A percentile compares a stretch with the other conserved stretches of the same genome.
Conservation (phyloP, 1,284 basidiomycete species). For the Abortiporus biennis region DNA sequence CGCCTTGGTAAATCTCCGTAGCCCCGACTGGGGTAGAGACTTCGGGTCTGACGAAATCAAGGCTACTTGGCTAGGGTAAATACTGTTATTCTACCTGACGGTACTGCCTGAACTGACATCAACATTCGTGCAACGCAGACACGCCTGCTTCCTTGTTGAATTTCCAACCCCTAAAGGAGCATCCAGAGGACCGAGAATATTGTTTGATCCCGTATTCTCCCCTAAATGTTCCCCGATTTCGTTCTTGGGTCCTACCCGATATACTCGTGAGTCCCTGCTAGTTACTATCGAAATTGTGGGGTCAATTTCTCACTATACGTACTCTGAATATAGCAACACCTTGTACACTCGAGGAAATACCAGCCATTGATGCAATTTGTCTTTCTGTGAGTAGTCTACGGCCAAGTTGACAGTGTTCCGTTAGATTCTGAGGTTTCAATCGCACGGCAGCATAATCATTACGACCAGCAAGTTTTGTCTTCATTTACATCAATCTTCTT, state of each 20-base stretch:
- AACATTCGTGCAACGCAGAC: slow-evolving; percentile 27
- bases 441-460: slow-evolving; percentile 54
- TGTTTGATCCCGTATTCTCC: slow-evolving; percentile 71
- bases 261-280: slow-evolving; percentile 34
- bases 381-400: slow-evolving; percentile 37
- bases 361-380: slow-evolving; percentile 59
- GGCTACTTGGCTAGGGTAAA: slow-evolving; percentile 63
- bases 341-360: slow-evolving; percentile 52
- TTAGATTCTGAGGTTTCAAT: too few relatives aligned
- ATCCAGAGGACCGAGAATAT: slow-evolving; percentile 50
- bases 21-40: slow-evolving; percentile 20
- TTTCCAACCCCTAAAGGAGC: slow-evolving; percentile 39
- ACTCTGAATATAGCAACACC: slow-evolving; percentile 34
- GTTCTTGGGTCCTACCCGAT: slow-evolving; percentile 49
- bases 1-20: slow-evolving; percentile 15
- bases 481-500: neutral
- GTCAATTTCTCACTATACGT: neutral
- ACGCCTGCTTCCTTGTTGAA: slow-evolving; percentile 70
- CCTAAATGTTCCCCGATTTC: slow-evolving; percentile 55
- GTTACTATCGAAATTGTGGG: neutral
- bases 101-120: neutral
- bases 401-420: neutral
- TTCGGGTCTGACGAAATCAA: slow-evolving; percentile 33
- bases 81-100: too few relatives aligned
- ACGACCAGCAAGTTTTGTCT: slow-evolving; percentile 48